Evolutionary conservation across 495 filamentous ascomycete genomes (phyloP), one percentile per base, ranked within the genome.

Genomic region (Chaetomium cochliodes): DNA sequence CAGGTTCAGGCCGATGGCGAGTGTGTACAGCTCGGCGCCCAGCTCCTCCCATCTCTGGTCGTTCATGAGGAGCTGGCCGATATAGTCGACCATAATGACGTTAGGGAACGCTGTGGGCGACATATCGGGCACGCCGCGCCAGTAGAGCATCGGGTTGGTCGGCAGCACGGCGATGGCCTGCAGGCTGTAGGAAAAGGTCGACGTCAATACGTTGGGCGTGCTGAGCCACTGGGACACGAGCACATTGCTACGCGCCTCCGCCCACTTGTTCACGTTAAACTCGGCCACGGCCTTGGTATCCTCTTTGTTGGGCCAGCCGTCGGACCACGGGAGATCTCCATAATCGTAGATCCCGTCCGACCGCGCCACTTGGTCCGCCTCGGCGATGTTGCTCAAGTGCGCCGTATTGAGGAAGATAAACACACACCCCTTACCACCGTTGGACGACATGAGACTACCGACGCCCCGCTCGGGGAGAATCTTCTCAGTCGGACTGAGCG

Each of bases 1-100:
- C 51, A 68, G 53, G 66, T 70, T 68, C 44, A 70, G 52, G 18
- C 57, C 62, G 13, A 70, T 67, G 39, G 25, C 65, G 3, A 70
- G 65, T 7, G 63, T 63, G 16, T 52, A 58, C 58, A 61, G 11
- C 62, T 23, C n/a, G 33, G 56, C 18, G 49, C 41, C 30, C 20
- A 42, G 26, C 0, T 26, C 15, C 3, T n/a, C 25, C 28, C 25
- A 7, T 15, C 44, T 13, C 7, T 22, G 33, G 46, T 37, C 50
- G 18, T 20, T 50, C 18, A 30, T 39, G 46, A 64, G 56, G 37
- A 68, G 20, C 41, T 44, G 42, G 20, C 57, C 65, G 5, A 70
- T 3, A 51, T 57, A 57, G 47, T 70, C 68, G 15, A 52, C 20
- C 56, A 65, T 12, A 39, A 70, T 64, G 20, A 70, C 68, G 23